phyloP scores from a whole-genome alignment of 2,329 filamentous ascomycete genomes.

The Diaporthe caulivora region DNA sequence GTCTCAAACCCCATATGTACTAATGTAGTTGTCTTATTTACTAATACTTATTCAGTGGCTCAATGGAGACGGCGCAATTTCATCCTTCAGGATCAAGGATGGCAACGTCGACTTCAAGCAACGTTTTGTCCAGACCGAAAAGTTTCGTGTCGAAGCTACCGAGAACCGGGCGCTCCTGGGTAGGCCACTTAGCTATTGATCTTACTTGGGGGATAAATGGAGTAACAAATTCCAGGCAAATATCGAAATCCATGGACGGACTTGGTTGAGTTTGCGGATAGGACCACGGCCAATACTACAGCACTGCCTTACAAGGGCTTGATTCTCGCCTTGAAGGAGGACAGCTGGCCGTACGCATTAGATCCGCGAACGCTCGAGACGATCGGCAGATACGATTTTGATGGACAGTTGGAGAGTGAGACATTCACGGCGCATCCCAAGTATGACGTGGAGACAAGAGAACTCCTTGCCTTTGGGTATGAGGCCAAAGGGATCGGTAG shows the following conservation, averaged over 20 bases:
- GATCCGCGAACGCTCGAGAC: slow-evolving; percentile 3
- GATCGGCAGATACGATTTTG: background rate
- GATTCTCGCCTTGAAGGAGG: background rate
- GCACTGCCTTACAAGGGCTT: slow-evolving; percentile 1
- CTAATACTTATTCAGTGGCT: slow-evolving; percentile 4
- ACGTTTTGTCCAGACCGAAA: background rate
- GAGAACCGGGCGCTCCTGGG: background rate
- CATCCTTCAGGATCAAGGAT: slow-evolving; percentile 1
- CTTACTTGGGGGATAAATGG: background rate
- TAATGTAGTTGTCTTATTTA: no score
- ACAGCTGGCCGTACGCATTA: slow-evolving; percentile 1
- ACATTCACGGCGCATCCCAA: slow-evolving; percentile 13
- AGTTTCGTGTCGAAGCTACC: background rate
- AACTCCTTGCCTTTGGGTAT: background rate
- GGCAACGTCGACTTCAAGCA: slow-evolving; percentile 9
- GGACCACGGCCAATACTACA: background rate
- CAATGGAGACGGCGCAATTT: slow-evolving; percentile 5
- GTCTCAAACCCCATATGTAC: background rate
- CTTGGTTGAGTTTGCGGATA: slow-evolving; percentile 2
- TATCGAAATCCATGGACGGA: slow-evolving; percentile 6
- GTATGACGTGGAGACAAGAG: slow-evolving; percentile 4
- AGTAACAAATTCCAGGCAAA: slow-evolving; percentile 3
- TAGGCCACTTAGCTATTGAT: background rate
- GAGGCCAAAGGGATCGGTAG: background rate
- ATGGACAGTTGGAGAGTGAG: background rate